A percentile compares a stretch with the other conserved stretches of the same genome.
phyloP scores from a whole-genome alignment of 2,329 filamentous ascomycete genomes.

The Onygenales sp. region DNA sequence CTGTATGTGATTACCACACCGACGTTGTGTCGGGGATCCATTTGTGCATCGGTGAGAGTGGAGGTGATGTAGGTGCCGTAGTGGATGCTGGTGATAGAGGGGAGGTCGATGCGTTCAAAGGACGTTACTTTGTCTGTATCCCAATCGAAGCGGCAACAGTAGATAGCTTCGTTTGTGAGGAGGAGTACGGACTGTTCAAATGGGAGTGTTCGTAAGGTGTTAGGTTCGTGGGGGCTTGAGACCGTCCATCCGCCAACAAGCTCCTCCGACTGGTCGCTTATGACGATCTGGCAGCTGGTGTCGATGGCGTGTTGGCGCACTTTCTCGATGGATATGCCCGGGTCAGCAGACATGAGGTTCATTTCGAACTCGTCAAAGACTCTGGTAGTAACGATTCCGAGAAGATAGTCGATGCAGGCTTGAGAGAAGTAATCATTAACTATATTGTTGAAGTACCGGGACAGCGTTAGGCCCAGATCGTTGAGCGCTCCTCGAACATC shows the following conservation, averaged over 20 bases:
- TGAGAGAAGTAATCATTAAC: conserved; percentile 98
- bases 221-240: conserved; percentile 62
- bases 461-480: conserved; percentile 81
- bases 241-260: conserved; percentile 85
- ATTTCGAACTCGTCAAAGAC: conserved; percentile 93
- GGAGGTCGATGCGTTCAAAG: conserved; percentile 76
- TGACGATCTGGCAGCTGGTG: conserved; percentile 74
- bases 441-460: conserved; percentile 68
- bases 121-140: conserved; percentile 86
- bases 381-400: conserved; percentile 74
- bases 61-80: conserved; percentile 86
- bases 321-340: conserved; percentile 74
- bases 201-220: conserved; percentile 59
- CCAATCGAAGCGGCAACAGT: conserved; percentile 90
- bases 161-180: conserved; percentile 74
- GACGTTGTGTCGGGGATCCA: conserved; percentile 69
- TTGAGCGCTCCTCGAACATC: conserved; percentile 87
- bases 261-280: conserved; percentile 74
- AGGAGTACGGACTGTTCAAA: conserved; percentile 86
- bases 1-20: conserved; percentile 74
- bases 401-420: conserved; percentile 84
- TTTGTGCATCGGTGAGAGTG: conserved; percentile 67
- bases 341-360: conserved; percentile 87
- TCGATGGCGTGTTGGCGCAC: conserved; percentile 86
- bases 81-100: conserved; percentile 62